Conservation (phyloP, 2,329 filamentous ascomycete species). For the Eutypa lata region DNA sequence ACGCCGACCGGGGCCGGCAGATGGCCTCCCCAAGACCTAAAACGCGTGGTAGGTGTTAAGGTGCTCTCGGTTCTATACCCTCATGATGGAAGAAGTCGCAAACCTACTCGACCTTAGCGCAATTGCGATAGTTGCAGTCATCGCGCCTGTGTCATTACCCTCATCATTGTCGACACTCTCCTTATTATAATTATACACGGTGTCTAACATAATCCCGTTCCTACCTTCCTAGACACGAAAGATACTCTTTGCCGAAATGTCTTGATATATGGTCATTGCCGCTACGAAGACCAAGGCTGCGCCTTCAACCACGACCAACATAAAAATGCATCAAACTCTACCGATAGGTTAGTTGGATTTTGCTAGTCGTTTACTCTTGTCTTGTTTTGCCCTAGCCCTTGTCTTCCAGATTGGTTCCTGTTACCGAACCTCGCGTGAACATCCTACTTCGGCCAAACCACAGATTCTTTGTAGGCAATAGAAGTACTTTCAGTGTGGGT, state of each 20-base stretch:
- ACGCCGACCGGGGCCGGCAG: slow-evolving; percentile 29
- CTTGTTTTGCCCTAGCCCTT: not conserved
- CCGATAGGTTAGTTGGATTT: slow-evolving; percentile 27
- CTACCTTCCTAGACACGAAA: slow-evolving; percentile 62
- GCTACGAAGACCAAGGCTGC: slow-evolving; percentile 88
- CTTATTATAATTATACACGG: no score
- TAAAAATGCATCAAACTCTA: slow-evolving; percentile 46
- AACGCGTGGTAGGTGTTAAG: slow-evolving; percentile 29
- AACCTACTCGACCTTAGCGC: no score
- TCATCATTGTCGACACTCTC: no score
- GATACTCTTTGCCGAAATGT: slow-evolving; percentile 91
- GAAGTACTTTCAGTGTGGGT: no score
- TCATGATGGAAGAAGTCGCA: no score
- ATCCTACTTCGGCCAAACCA: not conserved
- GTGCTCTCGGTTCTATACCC: no score
- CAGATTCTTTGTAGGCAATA: no score
- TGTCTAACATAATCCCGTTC: not conserved
- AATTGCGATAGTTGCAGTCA: no score
- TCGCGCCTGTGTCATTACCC: no score
- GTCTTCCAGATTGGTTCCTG: not conserved
- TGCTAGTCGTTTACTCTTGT: not conserved
- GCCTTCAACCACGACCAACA: slow-evolving; percentile 83
- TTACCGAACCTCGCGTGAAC: not conserved
- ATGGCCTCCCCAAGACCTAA: slow-evolving; percentile 34
- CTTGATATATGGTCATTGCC: slow-evolving; percentile 88